Base-by-base conservation (phyloP, 2,329 filamentous ascomycete genomes). In the Blastomyces parvus region DNA sequence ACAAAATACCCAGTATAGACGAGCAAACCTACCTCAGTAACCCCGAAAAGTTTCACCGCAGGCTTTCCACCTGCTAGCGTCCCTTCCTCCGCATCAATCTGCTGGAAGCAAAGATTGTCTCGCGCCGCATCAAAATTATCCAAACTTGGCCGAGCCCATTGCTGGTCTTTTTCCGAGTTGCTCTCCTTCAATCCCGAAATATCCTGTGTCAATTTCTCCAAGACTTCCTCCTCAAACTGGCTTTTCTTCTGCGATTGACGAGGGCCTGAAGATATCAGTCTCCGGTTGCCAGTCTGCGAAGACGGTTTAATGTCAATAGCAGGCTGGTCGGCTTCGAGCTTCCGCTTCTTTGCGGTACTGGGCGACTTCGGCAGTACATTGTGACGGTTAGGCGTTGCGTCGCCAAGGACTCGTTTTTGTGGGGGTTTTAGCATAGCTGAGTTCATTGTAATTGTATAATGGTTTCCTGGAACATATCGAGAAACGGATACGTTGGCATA, bases 181-280 rank as follows among this genome's bases (percentile, higher is more conserved):
- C 84, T 90, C 70, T 90, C 83, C 80, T 92, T 96, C 68, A 95
- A 81, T 25, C 88, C 89, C 30, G 85, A 88, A 66, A 97, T 92
- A 73, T 97, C 91, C 76, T 97, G 93, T 66, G 91, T 94, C 76
- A 99, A 84, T 80, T 96, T 96, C 81, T 97, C 93, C 66, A 99
- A 82, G 1, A 96, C 90, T 73, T 97, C 91, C 64, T 89, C 88
- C 77, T 97, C 94, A 74, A 99, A 99, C 62, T 88, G 84, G 74
- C 91, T 96, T 79, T 96, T 97, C 19, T 85, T 84, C 75, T 92
- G 90, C 11, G 74, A 72, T 64, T 77, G 74, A 69, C 84, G 92
- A 64, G 86, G 74, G 71, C 86, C 87, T 33, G 72, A 71, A 2
- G 72, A 68, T 13, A 48, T 33, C 1, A 59, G 42, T 66, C 83